Percentiles rank a stretch among this genome's conserved stretches.
These are phyloP conservation scores for Ustilago esculenta DNA, from an alignment of 1,284 basidiomycete genomes.

Conservation along the genomic window DNA sequence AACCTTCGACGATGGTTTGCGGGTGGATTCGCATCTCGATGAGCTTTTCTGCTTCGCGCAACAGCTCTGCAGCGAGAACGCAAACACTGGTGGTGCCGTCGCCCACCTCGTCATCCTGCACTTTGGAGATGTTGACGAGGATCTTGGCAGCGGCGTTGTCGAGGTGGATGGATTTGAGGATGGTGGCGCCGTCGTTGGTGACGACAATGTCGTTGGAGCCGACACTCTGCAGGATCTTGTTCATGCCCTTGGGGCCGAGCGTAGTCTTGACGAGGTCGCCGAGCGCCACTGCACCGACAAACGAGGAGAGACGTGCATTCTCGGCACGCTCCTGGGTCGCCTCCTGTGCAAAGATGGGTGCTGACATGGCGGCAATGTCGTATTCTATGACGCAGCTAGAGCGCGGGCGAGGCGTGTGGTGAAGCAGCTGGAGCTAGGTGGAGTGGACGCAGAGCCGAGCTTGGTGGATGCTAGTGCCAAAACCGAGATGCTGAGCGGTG, in stretches of 20 bases:
- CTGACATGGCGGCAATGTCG: constrained; percentile 64
- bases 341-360: constrained; percentile 68
- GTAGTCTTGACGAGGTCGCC: constrained; percentile 99
- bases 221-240: constrained; percentile 91
- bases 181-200: constrained; percentile 98
- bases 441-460: too few species aligned
- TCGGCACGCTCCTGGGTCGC: constrained; percentile 98
- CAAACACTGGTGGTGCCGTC: constrained; percentile 96
- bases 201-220: constrained; percentile 93
- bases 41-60: constrained; percentile 95
- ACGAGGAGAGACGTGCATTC: constrained; percentile 94
- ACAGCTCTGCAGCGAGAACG: constrained; percentile 88
- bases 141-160: constrained; percentile 99
- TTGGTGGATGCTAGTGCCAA: too few species aligned
- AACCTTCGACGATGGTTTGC: constrained; percentile 99
- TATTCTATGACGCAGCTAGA: too few species aligned
- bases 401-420: too few species aligned
- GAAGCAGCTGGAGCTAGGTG: too few species aligned
- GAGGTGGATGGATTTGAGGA: constrained; percentile 94
- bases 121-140: constrained; percentile 99
- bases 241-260: constrained; percentile 94
- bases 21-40: constrained; percentile 91
- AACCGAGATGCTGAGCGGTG: too few species aligned
- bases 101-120: constrained; percentile 98
- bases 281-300: constrained; percentile 94